Base-by-base conservation (phyloP, 805 yeast species). In the Cyberlindnera meyerae region DNA sequence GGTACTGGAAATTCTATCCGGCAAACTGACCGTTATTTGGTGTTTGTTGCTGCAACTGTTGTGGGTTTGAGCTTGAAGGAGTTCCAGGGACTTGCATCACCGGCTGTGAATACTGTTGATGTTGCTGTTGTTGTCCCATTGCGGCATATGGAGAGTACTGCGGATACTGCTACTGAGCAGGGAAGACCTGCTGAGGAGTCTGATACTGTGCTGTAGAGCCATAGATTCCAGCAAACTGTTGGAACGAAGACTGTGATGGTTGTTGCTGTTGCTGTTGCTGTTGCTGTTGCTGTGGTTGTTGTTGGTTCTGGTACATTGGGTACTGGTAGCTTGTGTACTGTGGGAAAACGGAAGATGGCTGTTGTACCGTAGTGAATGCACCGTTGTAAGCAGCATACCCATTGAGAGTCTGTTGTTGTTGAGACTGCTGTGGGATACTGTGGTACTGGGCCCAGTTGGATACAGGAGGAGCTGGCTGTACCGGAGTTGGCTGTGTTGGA, bases 1-100 rank as follows among this genome's bases (percentile, higher is more conserved):
- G 27, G 16, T 31, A 31, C 22, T 37, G 8, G 40, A 47, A 14
- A 42, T 39, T 27, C 43, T 48, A 6, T 34, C 18, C 8, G 12
- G 17, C 5, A 24, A 27, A 2, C 31, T 17, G 14, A 14, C 18
- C 20, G 15, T 25, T 14, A 12, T 20, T 13, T 20, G 18, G 26
- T 20, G 24, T 17, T 5, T 24, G 24, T 20, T 20, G 27, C 29
- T 34, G 32, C 11, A n/a, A 21, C 24, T 27, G 34, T 13, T 36
- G 18, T 5, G 15, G 24, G 14, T 11, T 20, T 20, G 22, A 9
- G 9, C 9, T 20, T 20, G 22, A 20, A 8, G 22, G 22, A 8
- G 22, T 20, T 20, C 9, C 22, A 9, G 22, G 22, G 9, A 20
- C 22, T 9, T 20, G 22, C 15, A 9, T 24, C 27, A 24, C 27